These are phyloP conservation scores for Cucurbita argyrosperma DNA, from an alignment of 306 rosid species.

Conservation along the genomic window DNA sequence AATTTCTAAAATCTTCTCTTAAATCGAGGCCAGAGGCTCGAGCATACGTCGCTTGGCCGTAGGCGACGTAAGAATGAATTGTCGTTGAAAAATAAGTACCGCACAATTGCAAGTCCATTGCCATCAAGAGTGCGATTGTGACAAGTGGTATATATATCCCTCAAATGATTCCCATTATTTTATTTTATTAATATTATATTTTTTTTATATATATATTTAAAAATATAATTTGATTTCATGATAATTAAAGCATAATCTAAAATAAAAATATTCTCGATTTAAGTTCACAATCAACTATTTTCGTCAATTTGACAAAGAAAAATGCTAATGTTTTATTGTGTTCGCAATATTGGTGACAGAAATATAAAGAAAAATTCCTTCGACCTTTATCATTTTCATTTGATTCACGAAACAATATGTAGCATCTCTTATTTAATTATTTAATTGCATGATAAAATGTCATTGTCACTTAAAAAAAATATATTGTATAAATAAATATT, in stretches of 20 bases:
- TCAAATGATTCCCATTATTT: not conserved
- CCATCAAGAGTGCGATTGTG: no score
- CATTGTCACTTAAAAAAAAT: not conserved
- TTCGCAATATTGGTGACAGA: not conserved
- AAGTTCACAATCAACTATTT: not conserved
- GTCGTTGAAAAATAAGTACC: no score
- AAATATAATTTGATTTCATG: not conserved
- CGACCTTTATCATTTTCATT: not conserved
- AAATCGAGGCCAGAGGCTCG: no score
- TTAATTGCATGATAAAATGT: not conserved
- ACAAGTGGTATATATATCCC: not conserved
- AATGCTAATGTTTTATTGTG: slow-evolving; percentile 5
- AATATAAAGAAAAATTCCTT: not conserved
- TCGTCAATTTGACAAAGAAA: not conserved
- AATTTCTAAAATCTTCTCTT: no score
- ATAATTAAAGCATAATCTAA: not conserved
- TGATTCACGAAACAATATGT: not conserved
- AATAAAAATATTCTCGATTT: not conserved
- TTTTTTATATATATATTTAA: not conserved
- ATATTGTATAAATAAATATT: not conserved
- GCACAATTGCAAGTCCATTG: no score
- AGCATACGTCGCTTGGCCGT: no score
- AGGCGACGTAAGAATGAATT: no score
- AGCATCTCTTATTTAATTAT: not conserved
- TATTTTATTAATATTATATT: not conserved